Percentiles rank a stretch among this genome's conserved stretches.
Evolutionary conservation across 768 basidiomycete genomes (phyloP).

Genomic region (Lentinula aciculospora): DNA sequence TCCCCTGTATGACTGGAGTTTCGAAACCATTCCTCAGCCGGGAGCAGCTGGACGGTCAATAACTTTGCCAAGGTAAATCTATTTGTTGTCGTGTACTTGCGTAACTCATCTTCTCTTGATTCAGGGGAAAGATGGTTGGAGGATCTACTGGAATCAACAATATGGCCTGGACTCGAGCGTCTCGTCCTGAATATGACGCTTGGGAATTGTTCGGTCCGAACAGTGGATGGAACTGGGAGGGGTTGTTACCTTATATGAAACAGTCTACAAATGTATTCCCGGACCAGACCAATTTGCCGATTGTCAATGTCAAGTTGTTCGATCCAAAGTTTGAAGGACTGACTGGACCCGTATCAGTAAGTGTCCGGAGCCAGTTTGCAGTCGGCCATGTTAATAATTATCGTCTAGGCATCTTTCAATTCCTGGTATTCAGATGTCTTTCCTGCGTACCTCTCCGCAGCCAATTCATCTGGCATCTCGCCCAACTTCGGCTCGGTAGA

Average conservation of each 20-base stretch:
- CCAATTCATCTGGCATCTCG: not conserved
- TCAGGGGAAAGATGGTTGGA: not conserved
- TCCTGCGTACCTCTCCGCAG: not conserved
- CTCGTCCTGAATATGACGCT: not conserved
- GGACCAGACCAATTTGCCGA: not conserved
- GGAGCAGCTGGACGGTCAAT: not conserved
- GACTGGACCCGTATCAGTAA: not conserved
- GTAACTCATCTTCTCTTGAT: not conserved
- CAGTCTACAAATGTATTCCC: not conserved
- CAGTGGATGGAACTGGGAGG: not conserved
- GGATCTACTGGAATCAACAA: not conserved
- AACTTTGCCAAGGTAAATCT: not conserved
- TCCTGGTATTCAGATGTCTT: not conserved
- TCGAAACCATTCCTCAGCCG: not conserved
- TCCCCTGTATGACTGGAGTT: not conserved
- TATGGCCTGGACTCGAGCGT: conserved; percentile 1
- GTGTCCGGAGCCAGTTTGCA: too few relatives aligned
- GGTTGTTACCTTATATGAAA: not conserved
- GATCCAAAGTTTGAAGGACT: not conserved
- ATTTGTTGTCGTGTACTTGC: not conserved
- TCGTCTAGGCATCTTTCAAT: not conserved
- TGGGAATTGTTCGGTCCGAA: not conserved
- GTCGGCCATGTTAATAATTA: not conserved
- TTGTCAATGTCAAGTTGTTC: not conserved
- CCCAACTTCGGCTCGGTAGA: not conserved